Evolutionary conservation across 2,329 filamentous ascomycete genomes (phyloP), one percentile per base, ranked within the genome.

Genomic region (Phaeosphaeriaceae sp.): DNA sequence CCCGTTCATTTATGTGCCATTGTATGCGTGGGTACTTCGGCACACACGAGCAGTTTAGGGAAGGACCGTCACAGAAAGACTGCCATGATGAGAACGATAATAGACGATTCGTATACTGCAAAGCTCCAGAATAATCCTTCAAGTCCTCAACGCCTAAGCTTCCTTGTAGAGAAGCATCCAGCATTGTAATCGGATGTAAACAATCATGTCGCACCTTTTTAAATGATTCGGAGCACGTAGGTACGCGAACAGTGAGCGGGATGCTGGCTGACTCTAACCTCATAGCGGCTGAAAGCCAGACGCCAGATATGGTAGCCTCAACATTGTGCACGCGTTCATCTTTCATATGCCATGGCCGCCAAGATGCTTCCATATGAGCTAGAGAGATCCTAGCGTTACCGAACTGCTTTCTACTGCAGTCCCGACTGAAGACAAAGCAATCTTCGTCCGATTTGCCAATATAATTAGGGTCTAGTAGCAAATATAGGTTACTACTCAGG

Each of bases 381-480:
- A 84, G 56, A 3, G 74, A 67, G 2, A 71, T 59, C 28, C 84
- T 77, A 5, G 70, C 50, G 36, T 81, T 76, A 15, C 79, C 77
- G 30, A 78, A 77, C 12, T 76, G 68, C 6, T 81, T 68, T 4
- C 77, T 72, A 7, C 70, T 66, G 47, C 77, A 77, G 38, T 81
- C 75, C 6, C 75, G 56, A 2, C 83, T 78, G 58, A 88, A 84
- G 0, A 87, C 79, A 57, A 85, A 86, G 2, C 65, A 66, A 60
- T 87, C 84, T 4, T 78, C 47, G 0, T 72, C 61, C 0, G 76
- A 66, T 21, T 78, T 64, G 0, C 79, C 79, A 29, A 80, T 74
- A 13, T 77, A 77, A 4, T 76, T 71, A 0, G 83, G 81, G 45
- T 88, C 83, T 3, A 85, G 69, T 58, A 86, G 87, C 2, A 88